Percentiles rank a stretch among this genome's conserved stretches.
These are phyloP conservation scores for Elsinoe fawcettii DNA, from an alignment of 2,329 filamentous ascomycete genomes.

Conservation along the genomic window DNA sequence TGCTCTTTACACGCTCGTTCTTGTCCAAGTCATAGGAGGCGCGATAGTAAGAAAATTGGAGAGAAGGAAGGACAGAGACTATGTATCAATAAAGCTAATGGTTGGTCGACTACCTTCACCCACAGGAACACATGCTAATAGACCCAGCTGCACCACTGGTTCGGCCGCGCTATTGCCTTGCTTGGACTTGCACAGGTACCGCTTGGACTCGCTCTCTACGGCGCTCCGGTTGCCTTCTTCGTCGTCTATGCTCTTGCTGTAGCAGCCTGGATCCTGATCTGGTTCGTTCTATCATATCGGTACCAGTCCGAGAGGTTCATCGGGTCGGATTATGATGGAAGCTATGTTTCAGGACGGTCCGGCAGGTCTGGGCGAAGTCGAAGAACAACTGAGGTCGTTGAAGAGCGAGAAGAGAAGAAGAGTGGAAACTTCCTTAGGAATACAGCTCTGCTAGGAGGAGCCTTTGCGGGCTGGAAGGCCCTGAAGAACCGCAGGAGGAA, in stretches of 20 bases:
- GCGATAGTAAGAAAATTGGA: constrained; percentile 21
- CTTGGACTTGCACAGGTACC: constrained; percentile 82
- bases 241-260: constrained; percentile 75
- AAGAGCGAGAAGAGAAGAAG: constrained; percentile 17
- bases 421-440: constrained; percentile 18
- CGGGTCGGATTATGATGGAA: constrained; percentile 25
- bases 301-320: constrained; percentile 29
- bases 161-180: constrained; percentile 68
- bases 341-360: constrained; percentile 17
- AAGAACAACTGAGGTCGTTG: constrained; percentile 17
- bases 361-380: constrained; percentile 1
- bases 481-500: constrained; percentile 26
- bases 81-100: constrained; percentile 52
- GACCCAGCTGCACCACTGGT: constrained; percentile 69
- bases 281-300: constrained; percentile 17
- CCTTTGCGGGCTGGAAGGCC: constrained; percentile 49
- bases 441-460: constrained; percentile 35
- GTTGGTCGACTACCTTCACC: too few species aligned
- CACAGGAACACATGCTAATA: background rate
- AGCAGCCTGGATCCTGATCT: constrained; percentile 17
- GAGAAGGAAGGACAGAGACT: constrained; percentile 40
- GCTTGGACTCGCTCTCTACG: constrained; percentile 82
- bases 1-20: constrained; percentile 65
- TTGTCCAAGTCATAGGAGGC: constrained; percentile 57
- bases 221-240: constrained; percentile 77